Evolutionary conservation across 805 yeast genomes (phyloP).

Genomic region (Teunomyces lycoperdinae): DNA sequence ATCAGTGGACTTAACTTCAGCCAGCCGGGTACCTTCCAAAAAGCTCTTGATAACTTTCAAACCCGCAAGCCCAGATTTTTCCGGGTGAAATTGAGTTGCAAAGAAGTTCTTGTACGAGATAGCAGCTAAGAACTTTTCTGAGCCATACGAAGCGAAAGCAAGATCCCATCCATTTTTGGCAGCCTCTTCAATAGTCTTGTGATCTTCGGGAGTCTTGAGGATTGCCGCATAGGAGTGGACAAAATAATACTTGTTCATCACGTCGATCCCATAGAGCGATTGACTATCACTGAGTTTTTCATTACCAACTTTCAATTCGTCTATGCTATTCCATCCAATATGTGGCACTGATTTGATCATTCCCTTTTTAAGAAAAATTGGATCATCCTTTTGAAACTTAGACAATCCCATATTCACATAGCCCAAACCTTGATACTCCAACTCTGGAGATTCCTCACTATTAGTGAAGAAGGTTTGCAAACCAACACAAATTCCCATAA

Average conservation of each 20-base stretch:
- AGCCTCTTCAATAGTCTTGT: constrained; percentile 25
- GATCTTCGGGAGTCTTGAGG: constrained; percentile 31
- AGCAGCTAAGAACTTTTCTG: constrained; percentile 82
- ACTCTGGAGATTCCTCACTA: constrained; percentile 70
- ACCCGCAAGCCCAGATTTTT: constrained; percentile 92
- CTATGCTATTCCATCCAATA: constrained; percentile 87
- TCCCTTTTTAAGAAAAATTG: constrained; percentile 20
- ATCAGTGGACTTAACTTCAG: constrained; percentile 22
- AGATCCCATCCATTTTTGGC: constrained; percentile 61
- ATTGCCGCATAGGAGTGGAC: constrained; percentile 93
- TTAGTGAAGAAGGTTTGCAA: constrained; percentile 77
- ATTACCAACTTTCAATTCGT: constrained; percentile 20
- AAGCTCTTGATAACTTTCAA: constrained; percentile 72
- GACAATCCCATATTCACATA: constrained; percentile 44
- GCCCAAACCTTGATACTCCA: constrained; percentile 58
- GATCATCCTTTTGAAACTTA: constrained; percentile 52
- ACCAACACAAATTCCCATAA: constrained; percentile 98
- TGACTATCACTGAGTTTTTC: constrained; percentile 19
- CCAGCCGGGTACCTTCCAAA: constrained; percentile 45
- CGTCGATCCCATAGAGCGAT: constrained; percentile 61
- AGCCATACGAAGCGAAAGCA: constrained; percentile 70
- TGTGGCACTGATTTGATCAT: constrained; percentile 84
- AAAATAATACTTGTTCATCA: constrained; percentile 76
- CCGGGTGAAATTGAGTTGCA: constrained; percentile 99
- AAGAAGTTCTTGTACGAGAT: constrained; percentile 71